These are phyloP conservation scores for Suillus decipiens DNA, from an alignment of 768 basidiomycete genomes.

Conservation along the genomic window DNA sequence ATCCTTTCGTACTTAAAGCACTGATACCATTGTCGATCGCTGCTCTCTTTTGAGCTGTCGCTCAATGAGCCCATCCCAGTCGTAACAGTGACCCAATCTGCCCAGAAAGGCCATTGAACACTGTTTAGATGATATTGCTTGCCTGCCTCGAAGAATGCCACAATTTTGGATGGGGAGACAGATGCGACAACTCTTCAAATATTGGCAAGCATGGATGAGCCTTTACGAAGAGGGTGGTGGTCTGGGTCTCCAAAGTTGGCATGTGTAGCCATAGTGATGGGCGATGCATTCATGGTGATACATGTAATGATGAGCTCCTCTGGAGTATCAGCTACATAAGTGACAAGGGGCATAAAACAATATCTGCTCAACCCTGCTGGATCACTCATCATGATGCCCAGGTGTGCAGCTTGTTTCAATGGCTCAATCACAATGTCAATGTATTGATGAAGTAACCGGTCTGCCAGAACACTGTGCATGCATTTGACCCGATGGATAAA, in stretches of 20 bases:
- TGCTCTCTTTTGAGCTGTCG: too few species aligned
- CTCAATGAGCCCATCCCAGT: too few species aligned
- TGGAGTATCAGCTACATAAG: slow-evolving; percentile 27
- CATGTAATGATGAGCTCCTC: slow-evolving; percentile 11
- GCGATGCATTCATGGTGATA: slow-evolving; percentile 28
- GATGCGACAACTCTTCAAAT: slow-evolving; percentile 11
- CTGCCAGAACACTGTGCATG: slow-evolving; percentile 15
- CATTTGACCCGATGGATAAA: slow-evolving; percentile 12
- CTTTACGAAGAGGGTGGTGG: slow-evolving; percentile 27
- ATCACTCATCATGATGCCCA: slow-evolving; percentile 24
- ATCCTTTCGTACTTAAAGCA: too few species aligned
- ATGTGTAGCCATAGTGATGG: slow-evolving; percentile 32
- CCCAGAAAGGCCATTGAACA: slow-evolving; percentile 33
- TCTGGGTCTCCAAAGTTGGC: slow-evolving; percentile 33
- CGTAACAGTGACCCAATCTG: slow-evolving; percentile 36
- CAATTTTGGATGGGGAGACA: slow-evolving; percentile 1
- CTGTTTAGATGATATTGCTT: slow-evolving; percentile 11
- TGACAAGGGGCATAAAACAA: slow-evolving; percentile 25
- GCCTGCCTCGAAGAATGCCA: slow-evolving; percentile 7
- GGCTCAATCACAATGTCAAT: slow-evolving; percentile 20
- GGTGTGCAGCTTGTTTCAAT: slow-evolving; percentile 19
- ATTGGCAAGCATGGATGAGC: slow-evolving; percentile 22
- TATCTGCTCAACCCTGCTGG: slow-evolving; percentile 20
- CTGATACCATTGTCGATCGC: too few species aligned
- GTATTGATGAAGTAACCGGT: slow-evolving; percentile 22